Evolutionary conservation across 148 eudicot species (phyloP), one percentile per base, ranked within the genome.

Genomic region (Cornus florida): DNA sequence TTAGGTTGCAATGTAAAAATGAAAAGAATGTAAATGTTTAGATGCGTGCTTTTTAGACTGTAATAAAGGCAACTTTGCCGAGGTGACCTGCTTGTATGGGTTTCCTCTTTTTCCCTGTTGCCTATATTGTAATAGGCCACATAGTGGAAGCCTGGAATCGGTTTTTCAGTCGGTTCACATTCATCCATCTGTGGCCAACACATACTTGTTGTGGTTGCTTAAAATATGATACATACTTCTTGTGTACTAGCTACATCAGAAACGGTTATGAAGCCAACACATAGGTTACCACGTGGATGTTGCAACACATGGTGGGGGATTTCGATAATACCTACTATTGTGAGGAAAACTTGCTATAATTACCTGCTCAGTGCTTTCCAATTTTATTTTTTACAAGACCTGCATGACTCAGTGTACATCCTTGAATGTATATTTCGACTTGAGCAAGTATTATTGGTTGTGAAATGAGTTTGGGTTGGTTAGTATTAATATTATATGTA

Each of bases 51-150:
- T 57, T 13, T 57, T 13, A 7, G 62, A 19, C 1, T 57, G 62
- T 13, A 57, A 14, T 57, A 57, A 19, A 22, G 90, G 84, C 83
- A 83, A 78, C 87, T 85, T 85, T 85, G 85, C 82, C 79, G 80
- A 85, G 88, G 79, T 77, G 72, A 78, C 81, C 77, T 39, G 43
- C 23, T 31, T 10, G 28, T 28, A 14, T 79, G 71, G 75, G 72
- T 83, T 67, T 66, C 84, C 81, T 79, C 83, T 77, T 78, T 85
- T 81, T 62, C 88, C 88, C 84, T 85, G 85, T 85, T 85, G 86
- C 89, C 81, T 50, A 88, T 77, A 86, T 39, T 78, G 22, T 22
- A 41, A 31, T 12, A 67, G 70, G 81, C 80, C 17, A 24, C 75
- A 24, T 38, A 35, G 66, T 78, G 82, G 69, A 32, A n/a, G 62